Percentiles rank a stretch among this genome's conserved stretches.
Evolutionary conservation across 306 rosid species (phyloP).

Genomic region (Dryas alaskensis): DNA sequence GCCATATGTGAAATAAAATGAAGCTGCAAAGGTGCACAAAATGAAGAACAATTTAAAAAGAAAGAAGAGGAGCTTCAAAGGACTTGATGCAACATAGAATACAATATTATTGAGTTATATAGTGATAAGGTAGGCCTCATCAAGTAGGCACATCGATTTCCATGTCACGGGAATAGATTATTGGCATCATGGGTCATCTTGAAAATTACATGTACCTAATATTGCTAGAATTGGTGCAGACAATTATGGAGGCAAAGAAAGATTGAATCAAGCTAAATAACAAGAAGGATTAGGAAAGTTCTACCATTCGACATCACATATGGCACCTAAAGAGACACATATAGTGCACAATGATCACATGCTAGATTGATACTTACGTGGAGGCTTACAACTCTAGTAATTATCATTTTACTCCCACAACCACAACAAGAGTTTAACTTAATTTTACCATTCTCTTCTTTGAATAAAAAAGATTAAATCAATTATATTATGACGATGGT

Average conservation of each 20-base stretch:
- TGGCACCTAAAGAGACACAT: slow-evolving; percentile 2
- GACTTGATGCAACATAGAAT: slow-evolving; percentile 14
- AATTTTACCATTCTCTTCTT: too few relatives aligned
- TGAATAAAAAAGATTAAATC: too few relatives aligned
- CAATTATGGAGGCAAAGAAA: slow-evolving; percentile 26
- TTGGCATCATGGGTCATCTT: slow-evolving; percentile 18
- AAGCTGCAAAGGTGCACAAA: not conserved
- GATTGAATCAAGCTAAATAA: slow-evolving; percentile 17
- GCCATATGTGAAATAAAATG: slow-evolving; percentile 33
- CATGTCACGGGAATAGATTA: slow-evolving; percentile 17
- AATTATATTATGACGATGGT: too few relatives aligned
- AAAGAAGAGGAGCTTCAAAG: not conserved
- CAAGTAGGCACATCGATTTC: slow-evolving; percentile 16
- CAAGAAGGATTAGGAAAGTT: slow-evolving; percentile 27
- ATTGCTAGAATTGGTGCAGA: slow-evolving; percentile 33
- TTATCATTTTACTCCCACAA: too few relatives aligned
- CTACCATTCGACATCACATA: slow-evolving; percentile 7
- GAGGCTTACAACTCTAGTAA: too few relatives aligned
- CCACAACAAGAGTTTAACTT: too few relatives aligned
- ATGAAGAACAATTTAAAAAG: slow-evolving; percentile 2
- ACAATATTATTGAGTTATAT: not conserved
- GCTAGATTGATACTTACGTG: too few relatives aligned
- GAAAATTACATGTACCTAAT: slow-evolving; percentile 52
- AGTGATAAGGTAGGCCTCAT: slow-evolving; percentile 17
- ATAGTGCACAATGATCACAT: not conserved